Base-by-base conservation (phyloP, 495 filamentous ascomycete genomes). In the Annulohypoxylon nitens region DNA sequence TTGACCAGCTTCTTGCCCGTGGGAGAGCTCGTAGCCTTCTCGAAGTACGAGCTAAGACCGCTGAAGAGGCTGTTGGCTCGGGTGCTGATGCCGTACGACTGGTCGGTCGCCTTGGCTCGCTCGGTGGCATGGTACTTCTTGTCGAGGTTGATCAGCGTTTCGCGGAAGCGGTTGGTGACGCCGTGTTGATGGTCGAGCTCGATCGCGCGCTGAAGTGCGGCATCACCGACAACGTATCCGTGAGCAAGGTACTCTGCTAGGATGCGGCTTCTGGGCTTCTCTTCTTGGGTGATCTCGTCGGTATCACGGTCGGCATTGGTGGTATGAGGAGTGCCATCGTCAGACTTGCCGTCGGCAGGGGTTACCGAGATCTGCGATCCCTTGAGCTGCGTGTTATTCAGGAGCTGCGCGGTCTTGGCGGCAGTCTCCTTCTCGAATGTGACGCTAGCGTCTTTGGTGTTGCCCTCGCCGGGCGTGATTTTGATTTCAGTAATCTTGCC, bases 381-480 rank as follows among this genome's bases (percentile, higher is more conserved):
- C 73, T 95, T 94, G 59, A 99, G 90, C 82, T 94, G 90, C 73
- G 97, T 98, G 81, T 97, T 93, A 81, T 99, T 95, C 62, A 99
- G 91, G 60, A 99, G 93, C 30, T 97, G 92, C 16, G 96, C 96
- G 25, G 96, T 99, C 82, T 97, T 97, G 12, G 95, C 94, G 11
- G 96, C 96, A 25, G 94, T 94, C 73, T 94, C 90, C 83, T 97
- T 97, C 83, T 98, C 97, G 76, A 98, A 99, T 37, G 92, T 97
- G 36, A 99, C 94, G 23, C 91, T 92, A 67, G 96, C 97, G 73
- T 89, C 90, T 81, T 97, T 91, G 62, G 86, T 83, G 60, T 88
- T 85, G 69, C 86, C 76, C n/a, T 85, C 86, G 57, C 71, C 77
- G 12, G 92, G 87, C 1, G 90, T 94, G 74, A 98, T 86, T 54